phyloP scores from a whole-genome alignment of 345 rosid species.

The Melastoma malabathricum region DNA sequence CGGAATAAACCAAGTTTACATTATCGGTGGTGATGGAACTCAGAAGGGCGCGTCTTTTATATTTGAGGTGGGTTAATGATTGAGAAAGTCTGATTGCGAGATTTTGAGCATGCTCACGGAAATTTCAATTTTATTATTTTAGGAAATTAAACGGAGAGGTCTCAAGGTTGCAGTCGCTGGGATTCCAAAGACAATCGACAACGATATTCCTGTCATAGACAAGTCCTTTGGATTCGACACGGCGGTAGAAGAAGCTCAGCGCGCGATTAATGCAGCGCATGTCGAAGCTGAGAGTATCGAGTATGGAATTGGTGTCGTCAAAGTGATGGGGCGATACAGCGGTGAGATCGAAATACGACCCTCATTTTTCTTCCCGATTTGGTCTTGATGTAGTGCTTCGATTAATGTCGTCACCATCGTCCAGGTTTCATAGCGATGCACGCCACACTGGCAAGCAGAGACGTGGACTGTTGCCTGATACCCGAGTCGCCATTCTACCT shows the following conservation, averaged over 20 bases:
- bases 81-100: neutral
- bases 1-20: constrained; percentile 75
- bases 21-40: constrained; percentile 91
- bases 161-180: constrained; percentile 82
- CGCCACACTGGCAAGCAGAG: constrained; percentile 56
- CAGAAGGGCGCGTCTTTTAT: constrained; percentile 78
- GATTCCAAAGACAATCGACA: constrained; percentile 82
- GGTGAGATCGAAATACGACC: constrained; percentile 14
- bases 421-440: constrained; percentile 56
- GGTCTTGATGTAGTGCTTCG: neutral
- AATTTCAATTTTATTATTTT: constrained; percentile 1
- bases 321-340: constrained; percentile 39
- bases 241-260: constrained; percentile 44
- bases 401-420: neutral
- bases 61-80: constrained; percentile 42
- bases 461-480: constrained; percentile 54
- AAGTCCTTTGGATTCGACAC: constrained; percentile 40
- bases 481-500: constrained; percentile 60
- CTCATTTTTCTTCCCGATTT: constrained; percentile 1
- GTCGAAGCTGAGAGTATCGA: constrained; percentile 34
- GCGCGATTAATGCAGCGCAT: constrained; percentile 40
- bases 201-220: constrained; percentile 68
- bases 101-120: neutral
- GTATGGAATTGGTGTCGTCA: constrained; percentile 37
- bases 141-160: constrained; percentile 74